phyloP scores from a whole-genome alignment of 768 basidiomycete species.

The Boletus vinaceobasis region DNA sequence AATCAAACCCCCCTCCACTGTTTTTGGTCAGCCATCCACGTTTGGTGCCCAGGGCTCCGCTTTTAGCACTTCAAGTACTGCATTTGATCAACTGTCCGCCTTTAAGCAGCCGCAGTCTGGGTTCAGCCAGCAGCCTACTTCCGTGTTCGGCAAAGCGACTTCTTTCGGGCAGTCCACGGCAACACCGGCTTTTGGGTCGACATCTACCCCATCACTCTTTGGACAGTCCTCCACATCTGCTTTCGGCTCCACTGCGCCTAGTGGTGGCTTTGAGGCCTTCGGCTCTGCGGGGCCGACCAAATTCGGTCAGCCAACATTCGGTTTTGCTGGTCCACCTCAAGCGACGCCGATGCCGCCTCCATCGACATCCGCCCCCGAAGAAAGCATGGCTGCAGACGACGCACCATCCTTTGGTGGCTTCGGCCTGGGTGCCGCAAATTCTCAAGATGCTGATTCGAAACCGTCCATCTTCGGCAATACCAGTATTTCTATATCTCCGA shows the following conservation, averaged over 20 bases:
- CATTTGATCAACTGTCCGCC: slow-evolving; percentile 32
- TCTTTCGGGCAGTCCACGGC: slow-evolving; percentile 20
- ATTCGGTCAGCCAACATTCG: slow-evolving; percentile 32
- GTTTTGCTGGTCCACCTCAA: slow-evolving; percentile 16
- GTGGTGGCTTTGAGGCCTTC: slow-evolving; percentile 33
- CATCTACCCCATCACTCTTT: slow-evolving; percentile 17
- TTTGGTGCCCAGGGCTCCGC: slow-evolving; percentile 22
- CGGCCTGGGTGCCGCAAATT: slow-evolving; percentile 26
- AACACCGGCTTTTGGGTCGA: slow-evolving; percentile 12
- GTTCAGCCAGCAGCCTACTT: slow-evolving; percentile 17
- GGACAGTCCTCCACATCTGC: slow-evolving; percentile 14
- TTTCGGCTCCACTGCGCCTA: slow-evolving; percentile 22
- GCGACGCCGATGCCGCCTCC: not conserved
- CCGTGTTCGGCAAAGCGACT: slow-evolving; percentile 23
- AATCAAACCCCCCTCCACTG: slow-evolving; percentile 31
- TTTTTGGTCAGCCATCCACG: slow-evolving; percentile 35
- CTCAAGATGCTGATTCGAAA: slow-evolving; percentile 25
- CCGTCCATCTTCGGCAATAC: slow-evolving; percentile 34
- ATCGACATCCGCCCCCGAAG: slow-evolving; percentile 18
- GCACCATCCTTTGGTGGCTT: slow-evolving; percentile 30
- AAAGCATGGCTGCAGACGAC: slow-evolving; percentile 34
- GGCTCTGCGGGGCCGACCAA: slow-evolving; percentile 29
- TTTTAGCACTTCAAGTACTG: slow-evolving; percentile 17
- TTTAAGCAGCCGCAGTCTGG: slow-evolving; percentile 18
- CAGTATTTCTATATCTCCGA: slow-evolving; percentile 5